phyloP scores from a whole-genome alignment of 306 rosid species.

The Glycine soja region DNA sequence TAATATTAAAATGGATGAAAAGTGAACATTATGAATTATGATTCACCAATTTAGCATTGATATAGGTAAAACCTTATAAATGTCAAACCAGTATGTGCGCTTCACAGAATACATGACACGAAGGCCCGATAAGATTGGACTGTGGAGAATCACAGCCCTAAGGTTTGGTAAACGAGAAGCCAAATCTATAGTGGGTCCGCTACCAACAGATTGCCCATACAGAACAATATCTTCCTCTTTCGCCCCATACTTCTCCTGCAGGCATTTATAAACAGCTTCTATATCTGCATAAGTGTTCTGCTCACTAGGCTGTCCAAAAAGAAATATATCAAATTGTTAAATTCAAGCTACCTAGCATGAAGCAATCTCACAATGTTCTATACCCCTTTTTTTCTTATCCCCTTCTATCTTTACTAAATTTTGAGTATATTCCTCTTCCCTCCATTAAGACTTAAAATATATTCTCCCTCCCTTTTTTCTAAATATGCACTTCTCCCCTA shows the following conservation, averaged over 20 bases:
- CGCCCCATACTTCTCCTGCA: constrained; percentile 38
- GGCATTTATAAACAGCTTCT: constrained; percentile 42
- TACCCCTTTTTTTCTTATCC: neutral
- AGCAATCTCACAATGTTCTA: neutral
- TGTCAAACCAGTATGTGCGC: constrained; percentile 39
- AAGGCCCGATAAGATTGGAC: constrained; percentile 35
- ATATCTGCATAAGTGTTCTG: constrained; percentile 41
- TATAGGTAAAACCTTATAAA: constrained; percentile 28
- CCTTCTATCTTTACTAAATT: neutral
- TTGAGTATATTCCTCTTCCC: no score
- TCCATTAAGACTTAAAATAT: no score
- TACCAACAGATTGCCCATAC: constrained; percentile 39
- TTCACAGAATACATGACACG: constrained; percentile 39
- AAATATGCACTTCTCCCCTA: no score
- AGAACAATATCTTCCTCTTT: constrained; percentile 40
- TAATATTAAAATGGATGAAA: constrained; percentile 1
- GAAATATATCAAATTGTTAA: neutral
- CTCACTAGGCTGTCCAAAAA: constrained; percentile 37
- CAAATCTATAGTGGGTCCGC: constrained; percentile 37
- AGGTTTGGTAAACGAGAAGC: constrained; percentile 37
- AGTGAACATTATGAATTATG: neutral
- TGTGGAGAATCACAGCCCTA: constrained; percentile 40
- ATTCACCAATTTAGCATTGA: constrained; percentile 24
- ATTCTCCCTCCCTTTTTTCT: no score
- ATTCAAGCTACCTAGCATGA: neutral